A percentile compares a stretch with the other conserved stretches of the same genome.
Conservation (phyloP, 257 asterid species). For the Solanum chaucha region DNA sequence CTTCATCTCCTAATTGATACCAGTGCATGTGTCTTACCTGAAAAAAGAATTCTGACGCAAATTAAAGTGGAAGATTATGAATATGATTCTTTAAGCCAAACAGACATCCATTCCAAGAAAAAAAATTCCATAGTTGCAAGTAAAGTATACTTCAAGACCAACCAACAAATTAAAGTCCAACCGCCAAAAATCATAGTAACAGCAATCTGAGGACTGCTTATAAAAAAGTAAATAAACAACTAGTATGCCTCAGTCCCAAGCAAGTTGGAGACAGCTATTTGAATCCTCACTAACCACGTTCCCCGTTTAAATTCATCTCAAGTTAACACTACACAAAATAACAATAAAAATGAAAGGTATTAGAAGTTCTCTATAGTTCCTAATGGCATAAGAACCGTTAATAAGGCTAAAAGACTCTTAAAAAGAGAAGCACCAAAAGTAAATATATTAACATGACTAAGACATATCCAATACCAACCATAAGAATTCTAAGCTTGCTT, state of each 20-base stretch:
- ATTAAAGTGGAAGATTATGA: neutral
- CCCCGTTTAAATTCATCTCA: neutral
- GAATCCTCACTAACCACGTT: neutral
- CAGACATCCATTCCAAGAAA: neutral
- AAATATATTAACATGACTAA: neutral
- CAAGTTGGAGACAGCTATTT: neutral
- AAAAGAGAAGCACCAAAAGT: neutral
- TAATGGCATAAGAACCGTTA: neutral
- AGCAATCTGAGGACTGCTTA: neutral
- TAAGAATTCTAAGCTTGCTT: neutral
- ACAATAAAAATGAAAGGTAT: neutral
- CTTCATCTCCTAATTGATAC: constrained; percentile 69
- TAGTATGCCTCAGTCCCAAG: neutral
- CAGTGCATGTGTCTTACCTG: constrained; percentile 97
- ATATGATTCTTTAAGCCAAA: neutral
- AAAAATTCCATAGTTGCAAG: neutral
- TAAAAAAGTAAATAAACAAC: neutral
- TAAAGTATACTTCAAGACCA: neutral
- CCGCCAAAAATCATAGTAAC: neutral
- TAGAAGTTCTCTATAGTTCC: neutral
- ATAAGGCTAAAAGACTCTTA: neutral
- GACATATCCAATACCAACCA: neutral
- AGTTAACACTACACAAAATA: neutral
- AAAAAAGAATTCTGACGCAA: constrained; percentile 1
- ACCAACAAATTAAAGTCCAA: neutral